phyloP scores from a whole-genome alignment of 2,329 filamentous ascomycete species.

The Plenodomus biglobosus region DNA sequence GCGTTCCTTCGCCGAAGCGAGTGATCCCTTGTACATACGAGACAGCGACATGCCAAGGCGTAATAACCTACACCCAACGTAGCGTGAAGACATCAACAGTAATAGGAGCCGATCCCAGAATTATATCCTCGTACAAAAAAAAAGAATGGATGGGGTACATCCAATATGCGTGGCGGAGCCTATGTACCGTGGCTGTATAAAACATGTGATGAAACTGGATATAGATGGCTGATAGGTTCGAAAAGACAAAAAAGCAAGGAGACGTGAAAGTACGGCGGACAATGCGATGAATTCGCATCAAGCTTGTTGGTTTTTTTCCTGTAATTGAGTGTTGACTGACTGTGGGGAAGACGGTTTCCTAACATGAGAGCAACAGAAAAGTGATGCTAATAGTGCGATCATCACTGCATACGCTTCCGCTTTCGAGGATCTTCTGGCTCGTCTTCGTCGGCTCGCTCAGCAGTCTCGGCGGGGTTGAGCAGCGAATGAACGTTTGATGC shows the following conservation, averaged over 20 bases:
- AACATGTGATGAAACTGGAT: neutral
- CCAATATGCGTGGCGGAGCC: neutral
- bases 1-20: neutral
- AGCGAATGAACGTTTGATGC: constrained; percentile 69
- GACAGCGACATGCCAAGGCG: neutral
- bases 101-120: neutral
- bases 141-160: neutral
- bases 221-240: neutral
- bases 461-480: constrained; percentile 68
- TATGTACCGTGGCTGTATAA: neutral
- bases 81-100: neutral
- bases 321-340: neutral
- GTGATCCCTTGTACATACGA: neutral
- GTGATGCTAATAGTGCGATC: constrained; percentile 3
- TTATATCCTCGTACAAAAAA: neutral
- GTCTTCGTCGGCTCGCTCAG: constrained; percentile 66
- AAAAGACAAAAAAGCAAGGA: neutral
- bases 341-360: too few species aligned
- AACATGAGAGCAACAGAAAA: too few species aligned
- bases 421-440: constrained; percentile 63
- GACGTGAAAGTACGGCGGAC: neutral
- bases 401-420: constrained; percentile 52
- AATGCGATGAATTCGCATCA: neutral
- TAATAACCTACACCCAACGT: neutral
- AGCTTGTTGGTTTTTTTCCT: neutral